Evolutionary conservation across 805 yeast genomes (phyloP).

Genomic region (Hanseniaspora osmophila): DNA sequence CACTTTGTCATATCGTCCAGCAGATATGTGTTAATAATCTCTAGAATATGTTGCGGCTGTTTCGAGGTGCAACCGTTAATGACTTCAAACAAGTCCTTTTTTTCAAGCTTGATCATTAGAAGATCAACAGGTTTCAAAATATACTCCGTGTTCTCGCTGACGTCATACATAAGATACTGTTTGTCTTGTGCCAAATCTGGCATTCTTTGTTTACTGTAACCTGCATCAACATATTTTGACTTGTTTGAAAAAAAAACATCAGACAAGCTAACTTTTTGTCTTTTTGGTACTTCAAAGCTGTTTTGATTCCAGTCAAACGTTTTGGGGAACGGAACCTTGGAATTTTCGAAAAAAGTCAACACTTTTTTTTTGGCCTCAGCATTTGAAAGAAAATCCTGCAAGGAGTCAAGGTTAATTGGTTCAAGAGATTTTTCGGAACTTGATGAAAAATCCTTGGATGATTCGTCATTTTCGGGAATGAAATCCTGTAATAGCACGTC

Average conservation of each 20-base stretch:
- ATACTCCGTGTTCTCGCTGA: neutral
- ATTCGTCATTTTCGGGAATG: neutral
- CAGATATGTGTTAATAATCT: slow-evolving; percentile 9
- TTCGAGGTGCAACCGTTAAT: slow-evolving; percentile 11
- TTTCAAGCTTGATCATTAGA: slow-evolving; percentile 9
- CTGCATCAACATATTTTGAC: slow-evolving; percentile 6
- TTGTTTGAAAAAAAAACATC: neutral
- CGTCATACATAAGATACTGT: neutral
- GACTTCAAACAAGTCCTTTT: slow-evolving; percentile 16
- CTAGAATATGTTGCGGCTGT: slow-evolving; percentile 16
- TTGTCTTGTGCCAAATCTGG: slow-evolving; percentile 7
- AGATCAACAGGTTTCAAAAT: neutral
- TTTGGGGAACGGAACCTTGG: neutral
- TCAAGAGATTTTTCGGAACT: neutral
- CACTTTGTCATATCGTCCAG: slow-evolving; percentile 3
- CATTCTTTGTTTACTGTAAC: slow-evolving; percentile 3
- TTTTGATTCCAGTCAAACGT: neutral
- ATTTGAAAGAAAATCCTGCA: neutral
- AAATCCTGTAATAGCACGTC: neutral
- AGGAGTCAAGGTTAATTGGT: neutral
- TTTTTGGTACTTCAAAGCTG: neutral
- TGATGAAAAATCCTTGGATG: neutral
- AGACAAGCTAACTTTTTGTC: neutral
- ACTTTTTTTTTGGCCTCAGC: neutral
- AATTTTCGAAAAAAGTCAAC: neutral